These are phyloP conservation scores for Metahyphopichia silvanorum DNA, from an alignment of 805 yeast species.

Conservation along the genomic window DNA sequence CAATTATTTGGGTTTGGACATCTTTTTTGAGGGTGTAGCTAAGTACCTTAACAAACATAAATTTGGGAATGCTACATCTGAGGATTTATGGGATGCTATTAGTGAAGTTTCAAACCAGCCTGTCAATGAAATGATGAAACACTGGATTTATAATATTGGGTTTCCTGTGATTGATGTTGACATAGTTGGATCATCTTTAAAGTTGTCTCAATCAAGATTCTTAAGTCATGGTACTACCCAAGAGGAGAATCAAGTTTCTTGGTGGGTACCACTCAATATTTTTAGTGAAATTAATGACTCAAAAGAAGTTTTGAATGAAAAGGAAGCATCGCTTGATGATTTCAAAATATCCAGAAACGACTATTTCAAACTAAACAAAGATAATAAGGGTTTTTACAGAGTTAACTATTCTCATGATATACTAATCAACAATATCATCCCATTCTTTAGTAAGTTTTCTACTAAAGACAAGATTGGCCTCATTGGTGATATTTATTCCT, in stretches of 20 bases:
- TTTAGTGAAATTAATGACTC: constrained; percentile 16
- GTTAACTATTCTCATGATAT: constrained; percentile 47
- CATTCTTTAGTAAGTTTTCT: constrained; percentile 35
- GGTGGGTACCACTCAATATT: constrained; percentile 58
- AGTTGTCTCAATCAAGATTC: constrained; percentile 57
- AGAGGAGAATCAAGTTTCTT: constrained; percentile 53
- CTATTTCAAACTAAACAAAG: constrained; percentile 47
- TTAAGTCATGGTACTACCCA: constrained; percentile 59
- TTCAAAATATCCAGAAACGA: constrained; percentile 14
- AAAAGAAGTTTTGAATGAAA: constrained; percentile 17
- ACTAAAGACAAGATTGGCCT: constrained; percentile 52
- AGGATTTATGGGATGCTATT: constrained; percentile 69
- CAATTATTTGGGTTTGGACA: constrained; percentile 62
- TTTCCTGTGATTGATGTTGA: constrained; percentile 63
- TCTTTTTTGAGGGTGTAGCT: constrained; percentile 71
- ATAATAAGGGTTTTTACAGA: constrained; percentile 51
- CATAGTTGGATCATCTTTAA: constrained; percentile 32
- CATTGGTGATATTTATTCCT: constrained; percentile 50
- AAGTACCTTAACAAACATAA: constrained; percentile 59
- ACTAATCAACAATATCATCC: constrained; percentile 37
- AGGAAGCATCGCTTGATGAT: constrained; percentile 16
- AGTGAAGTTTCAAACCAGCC: constrained; percentile 62
- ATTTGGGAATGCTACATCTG: constrained; percentile 70
- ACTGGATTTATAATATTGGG: constrained; percentile 75
- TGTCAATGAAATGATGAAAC: constrained; percentile 55